Evolutionary conservation across 2,329 filamentous ascomycete genomes (phyloP), one percentile per base, ranked within the genome.

Genomic region (Fusarium begoniae): DNA sequence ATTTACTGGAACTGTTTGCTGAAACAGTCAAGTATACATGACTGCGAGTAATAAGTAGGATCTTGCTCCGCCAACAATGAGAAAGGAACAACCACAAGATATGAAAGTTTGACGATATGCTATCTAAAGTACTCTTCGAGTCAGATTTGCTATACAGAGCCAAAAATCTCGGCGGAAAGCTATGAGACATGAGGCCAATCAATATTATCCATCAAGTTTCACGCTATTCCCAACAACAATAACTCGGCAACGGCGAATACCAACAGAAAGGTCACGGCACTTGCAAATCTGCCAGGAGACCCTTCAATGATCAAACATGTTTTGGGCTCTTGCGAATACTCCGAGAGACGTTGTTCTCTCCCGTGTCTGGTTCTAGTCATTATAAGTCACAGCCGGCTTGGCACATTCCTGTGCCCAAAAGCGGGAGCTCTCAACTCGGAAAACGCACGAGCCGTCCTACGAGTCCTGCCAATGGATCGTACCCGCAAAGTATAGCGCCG

Each of bases 341-440:
- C 53, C 30, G 26, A 38, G 48, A 60, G 58, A 62, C 51, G 51
- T 43, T 68, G 38, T 40, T 35, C 32, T 35, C 32, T 35, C 63
- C 24, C n/a, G 40, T 40, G 28, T 45, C 54, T 63, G 56, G 48
- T 24, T 32, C n/a, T 53, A 59, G n/a, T 38, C 41, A 45, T 45
- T 15, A 37, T 50, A 45, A 55, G 32, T 62, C 53, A 64, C 30
- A 51, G 54, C 63, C 48, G 26, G 53, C 71, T 75, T 76, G 63
- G 57, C 66, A 70, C 75, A 77, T 77, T 75, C 75, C 73, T 61
- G 26, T 56, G 56, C 30, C 40, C 47, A 53, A 32, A 63, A 59
- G 58, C 50, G 41, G 56, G 37, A 60, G 48, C 50, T 50, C 51
- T 54, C 38, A 66, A 64, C 62, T 51, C 62, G 44, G 55, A 37